Evolutionary conservation across 2,329 filamentous ascomycete species (phyloP), one percentile per base, ranked within the genome.

Genomic region (Fusarium beomiforme): DNA sequence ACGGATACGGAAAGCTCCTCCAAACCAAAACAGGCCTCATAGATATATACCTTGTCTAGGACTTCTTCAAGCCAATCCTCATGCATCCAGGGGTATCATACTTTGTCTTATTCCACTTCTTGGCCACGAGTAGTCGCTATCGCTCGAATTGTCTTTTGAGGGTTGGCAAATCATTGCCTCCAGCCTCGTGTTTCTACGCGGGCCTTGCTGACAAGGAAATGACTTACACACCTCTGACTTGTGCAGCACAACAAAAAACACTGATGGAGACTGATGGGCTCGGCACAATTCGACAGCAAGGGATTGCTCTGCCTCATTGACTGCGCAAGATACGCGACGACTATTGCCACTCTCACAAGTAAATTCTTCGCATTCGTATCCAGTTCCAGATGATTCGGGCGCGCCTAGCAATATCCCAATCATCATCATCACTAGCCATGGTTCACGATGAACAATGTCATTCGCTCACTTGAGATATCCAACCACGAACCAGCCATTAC

Each of bases 191-290:
- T 62, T 61, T 64, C 46, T 31, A 51, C 59, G 43, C 58, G 58
- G 69, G 53, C 53, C 62, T 72, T 70, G 59, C 69, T 72, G 69
- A 70, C 69, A 57, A 69, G 69, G 44, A 41, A 66, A 53, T 58
- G 64, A 66, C 59, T 72, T 72, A 55, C 44, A 65, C 54, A 53
- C 46, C 53, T 37, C 64, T 50, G 56, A 67, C 49, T 50, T 61
- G 24, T 33, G 53, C n/a, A 58, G 55, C 33, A 54, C 33, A 23
- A 49, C 29, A 29, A 56, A 56, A 8, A 36, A 44, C 4, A 26
- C 16, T 9, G 4, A 42, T 4, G 17, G 17, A 39, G 19, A 17
- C 34, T 16, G 39, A 54, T 37, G 23, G 59, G 23, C 26, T 57
- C 66, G 44, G 51, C 47, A 37, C 49, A 42, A 47, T 64, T 46